These are phyloP conservation scores for Gentiana macrophylla DNA, from an alignment of 257 asterid species.

Conservation along the genomic window DNA sequence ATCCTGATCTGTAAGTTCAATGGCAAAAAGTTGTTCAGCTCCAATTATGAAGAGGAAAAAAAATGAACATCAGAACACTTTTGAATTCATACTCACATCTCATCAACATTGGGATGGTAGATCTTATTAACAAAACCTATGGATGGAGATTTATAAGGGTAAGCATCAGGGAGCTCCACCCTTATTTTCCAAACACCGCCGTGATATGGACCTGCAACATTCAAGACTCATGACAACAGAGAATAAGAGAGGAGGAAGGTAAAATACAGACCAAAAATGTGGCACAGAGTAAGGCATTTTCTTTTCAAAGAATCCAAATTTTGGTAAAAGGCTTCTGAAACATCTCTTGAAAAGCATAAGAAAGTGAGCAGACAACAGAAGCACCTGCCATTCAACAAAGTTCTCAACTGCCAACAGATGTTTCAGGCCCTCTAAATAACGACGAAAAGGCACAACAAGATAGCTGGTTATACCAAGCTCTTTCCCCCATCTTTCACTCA, in stretches of 20 bases:
- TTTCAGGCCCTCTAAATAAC: neutral
- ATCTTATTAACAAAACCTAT: constrained; percentile 89
- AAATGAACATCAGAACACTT: constrained; percentile 1
- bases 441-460: neutral
- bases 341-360: neutral
- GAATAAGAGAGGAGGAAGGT: neutral
- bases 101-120: constrained; percentile 98
- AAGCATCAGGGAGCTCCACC: constrained; percentile 97
- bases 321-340: neutral
- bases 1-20: constrained; percentile 72
- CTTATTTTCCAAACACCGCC: constrained; percentile 98
- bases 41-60: too few relatives aligned
- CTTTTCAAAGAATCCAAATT: neutral
- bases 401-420: neutral
- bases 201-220: constrained; percentile 69
- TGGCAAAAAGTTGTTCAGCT: neutral
- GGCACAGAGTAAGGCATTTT: neutral
- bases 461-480: neutral
- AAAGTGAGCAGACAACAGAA: neutral
- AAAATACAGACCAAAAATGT: neutral
- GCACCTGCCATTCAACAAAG: neutral
- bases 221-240: neutral
- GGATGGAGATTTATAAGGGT: constrained; percentile 96
- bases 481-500: neutral
- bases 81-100: constrained; percentile 45